Evolutionary conservation across 768 basidiomycete species (phyloP), one percentile per base, ranked within the genome.

Genomic region (Grammothele lineata): DNA sequence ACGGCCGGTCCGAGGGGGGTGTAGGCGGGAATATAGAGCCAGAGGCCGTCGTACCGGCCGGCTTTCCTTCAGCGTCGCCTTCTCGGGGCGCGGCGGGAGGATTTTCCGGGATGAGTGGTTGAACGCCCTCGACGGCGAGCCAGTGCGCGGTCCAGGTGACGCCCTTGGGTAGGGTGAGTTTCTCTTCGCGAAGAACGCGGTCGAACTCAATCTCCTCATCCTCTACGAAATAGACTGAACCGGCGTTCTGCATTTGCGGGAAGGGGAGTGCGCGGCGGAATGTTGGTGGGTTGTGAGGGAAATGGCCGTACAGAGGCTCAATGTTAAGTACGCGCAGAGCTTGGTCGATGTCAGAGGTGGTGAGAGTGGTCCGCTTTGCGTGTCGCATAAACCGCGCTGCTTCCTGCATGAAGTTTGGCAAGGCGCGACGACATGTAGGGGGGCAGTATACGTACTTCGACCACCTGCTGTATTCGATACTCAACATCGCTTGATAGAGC

Each of bases 181-280:
- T 87, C 63, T 92, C 90, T 58, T 91, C 88, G 45, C 88, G 79
- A 34, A 97, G 67, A 9, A 93, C 83, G 43, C 84, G 89, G 61
- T 94, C 90, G 58, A 99, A 92, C 67, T 98, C 96, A 39, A 99
- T 86, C 66, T 98, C 96, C 57, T 97, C 93, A 62, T 99, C 96
- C 50, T 96, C 92, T 15, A 95, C 81, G 58, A 92, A 92, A 69
- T 92, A 97, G 3, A 98, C 86, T 3, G 87, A 69, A 1, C 86
- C 87, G 5, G 80, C 77, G 3, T 74, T 64, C 9, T 72, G 69
- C 36, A 63, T 43, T 50, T 77, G 68, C 10, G 72, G 65, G 55
- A 70, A 71, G 24, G 78, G 70, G 35, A 73, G 74, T 35, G 72
- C 70, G 38, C 69, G 75, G 57, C 79, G 80, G 71, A 80, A 89